Conservation (phyloP, 441 rosid species). For the Adansonia gregorii region DNA sequence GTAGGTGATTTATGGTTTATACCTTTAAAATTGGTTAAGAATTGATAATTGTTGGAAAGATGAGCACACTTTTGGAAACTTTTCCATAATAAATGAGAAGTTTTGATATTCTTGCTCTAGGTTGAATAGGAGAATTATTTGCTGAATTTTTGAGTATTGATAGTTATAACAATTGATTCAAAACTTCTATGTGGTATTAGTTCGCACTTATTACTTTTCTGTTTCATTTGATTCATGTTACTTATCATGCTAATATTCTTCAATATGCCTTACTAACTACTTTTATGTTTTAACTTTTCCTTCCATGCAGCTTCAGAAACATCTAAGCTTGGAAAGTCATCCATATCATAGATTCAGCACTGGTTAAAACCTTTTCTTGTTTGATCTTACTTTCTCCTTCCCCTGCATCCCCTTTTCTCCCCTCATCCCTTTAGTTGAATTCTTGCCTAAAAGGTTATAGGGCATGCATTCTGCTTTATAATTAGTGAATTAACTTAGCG, state of each 20-base stretch:
- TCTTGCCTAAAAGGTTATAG: background rate
- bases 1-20: constrained; percentile 13
- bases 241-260: background rate
- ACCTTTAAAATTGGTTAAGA: background rate
- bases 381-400: constrained; percentile 10
- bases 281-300: constrained; percentile 22
- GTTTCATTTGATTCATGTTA: background rate
- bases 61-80: background rate
- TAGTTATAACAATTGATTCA: background rate
- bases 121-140: background rate
- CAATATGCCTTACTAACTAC: constrained; percentile 13
- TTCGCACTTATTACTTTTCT: background rate
- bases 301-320: constrained; percentile 70
- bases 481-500: background rate
- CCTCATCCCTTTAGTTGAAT: background rate
- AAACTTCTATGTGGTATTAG: background rate
- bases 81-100: background rate
- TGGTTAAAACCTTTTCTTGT: constrained; percentile 45
- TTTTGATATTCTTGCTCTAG: background rate
- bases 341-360: constrained; percentile 93
- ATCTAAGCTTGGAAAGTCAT: constrained; percentile 69
- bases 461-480: background rate
- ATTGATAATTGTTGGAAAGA: background rate
- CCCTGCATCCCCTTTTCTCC: background rate
- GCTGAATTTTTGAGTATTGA: background rate